Percentiles rank a stretch among this genome's conserved stretches.
These are phyloP conservation scores for Botrytis squamosa DNA, from an alignment of 2,329 filamentous ascomycete species.

Conservation along the genomic window DNA sequence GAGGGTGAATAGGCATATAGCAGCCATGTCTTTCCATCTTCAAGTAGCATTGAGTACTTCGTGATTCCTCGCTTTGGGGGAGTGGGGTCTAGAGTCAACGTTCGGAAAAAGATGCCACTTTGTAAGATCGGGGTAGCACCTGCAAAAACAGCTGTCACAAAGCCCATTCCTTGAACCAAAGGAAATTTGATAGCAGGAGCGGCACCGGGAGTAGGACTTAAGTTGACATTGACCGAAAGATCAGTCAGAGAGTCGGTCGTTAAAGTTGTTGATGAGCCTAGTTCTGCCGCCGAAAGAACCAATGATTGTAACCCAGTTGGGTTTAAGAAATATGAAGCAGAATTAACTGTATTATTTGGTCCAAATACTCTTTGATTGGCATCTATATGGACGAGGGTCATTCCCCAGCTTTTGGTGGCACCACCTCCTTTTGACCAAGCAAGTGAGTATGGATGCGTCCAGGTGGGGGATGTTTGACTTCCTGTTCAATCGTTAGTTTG, in stretches of 20 bases:
- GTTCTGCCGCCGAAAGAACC: slow-evolving; percentile 73
- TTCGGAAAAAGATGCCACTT: slow-evolving; percentile 71
- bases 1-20: slow-evolving; percentile 68
- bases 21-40: slow-evolving; percentile 74
- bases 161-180: slow-evolving; percentile 85
- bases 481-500: slow-evolving; percentile 34
- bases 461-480: slow-evolving; percentile 66
- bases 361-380: slow-evolving; percentile 66
- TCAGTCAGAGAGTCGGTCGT: slow-evolving; percentile 55
- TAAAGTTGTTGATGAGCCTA: slow-evolving; percentile 59
- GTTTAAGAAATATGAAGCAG: slow-evolving; percentile 72
- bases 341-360: slow-evolving; percentile 52
- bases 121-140: slow-evolving; percentile 71
- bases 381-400: slow-evolving; percentile 74
- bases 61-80: slow-evolving; percentile 62
- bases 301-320: slow-evolving; percentile 81
- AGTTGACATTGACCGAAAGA: slow-evolving; percentile 64
- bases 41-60: slow-evolving; percentile 74
- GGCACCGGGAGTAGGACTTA: slow-evolving; percentile 55
- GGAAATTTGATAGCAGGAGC: slow-evolving; percentile 71
- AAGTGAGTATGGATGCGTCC: slow-evolving; percentile 73
- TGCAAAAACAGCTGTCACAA: slow-evolving; percentile 75
- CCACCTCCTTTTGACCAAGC: slow-evolving; percentile 65
- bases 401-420: slow-evolving; percentile 67
- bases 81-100: slow-evolving; percentile 57